Base-by-base conservation (phyloP, 23 red algal species). In the Cyanidiococcus yangmingshanensis region DNA sequence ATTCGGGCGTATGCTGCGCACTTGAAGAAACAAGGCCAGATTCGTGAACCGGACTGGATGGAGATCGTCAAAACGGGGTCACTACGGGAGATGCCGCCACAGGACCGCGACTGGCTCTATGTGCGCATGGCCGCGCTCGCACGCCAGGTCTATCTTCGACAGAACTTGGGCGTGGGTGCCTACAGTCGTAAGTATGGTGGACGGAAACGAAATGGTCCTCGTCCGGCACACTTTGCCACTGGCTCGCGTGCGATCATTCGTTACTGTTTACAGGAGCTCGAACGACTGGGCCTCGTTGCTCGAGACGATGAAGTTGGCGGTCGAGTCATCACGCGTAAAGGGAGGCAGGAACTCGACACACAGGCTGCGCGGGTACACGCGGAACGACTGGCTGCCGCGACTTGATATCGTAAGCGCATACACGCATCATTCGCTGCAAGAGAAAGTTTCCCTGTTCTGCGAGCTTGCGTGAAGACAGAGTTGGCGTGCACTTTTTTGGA, bases 41-140 rank as follows among this genome's bases (percentile, higher is more conserved):
- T 96, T n/a, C 82, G 90, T 67, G 67, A 90, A 39, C 92, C 92
- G 7, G 71, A 86, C 39, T 96, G 87, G 87, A 87, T 96, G 35
- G 92, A 96, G 41, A 74, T 76, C 74, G 82, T 91, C 37, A 96
- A 96, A 68, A 96, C 92, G 2, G 82, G 79, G 12, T 63, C 92
- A n/a, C 68, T 80, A 2, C 90, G 90, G 45, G 92, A 96, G 79
- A 68, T 96, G 2, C 87, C 92, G 3, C 92, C 92, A 2, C 87
- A 90, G 76, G 92, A 96, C 40, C 92, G 76, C 36, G 92, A 96
- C 76, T 96, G 92, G 92, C 86, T 87, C 37, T 96, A 90, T 79
- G 84, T 96, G 0, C 75, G 92, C 63, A 87, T 96, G 81, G 92
- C 92, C 0, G 87, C 92, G 21, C 84, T 96, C 76, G 92, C 92